Evolutionary conservation across 2,329 filamentous ascomycete genomes (phyloP), one percentile per base, ranked within the genome.

Genomic region (Ceratocystiopsis brevicomis): DNA sequence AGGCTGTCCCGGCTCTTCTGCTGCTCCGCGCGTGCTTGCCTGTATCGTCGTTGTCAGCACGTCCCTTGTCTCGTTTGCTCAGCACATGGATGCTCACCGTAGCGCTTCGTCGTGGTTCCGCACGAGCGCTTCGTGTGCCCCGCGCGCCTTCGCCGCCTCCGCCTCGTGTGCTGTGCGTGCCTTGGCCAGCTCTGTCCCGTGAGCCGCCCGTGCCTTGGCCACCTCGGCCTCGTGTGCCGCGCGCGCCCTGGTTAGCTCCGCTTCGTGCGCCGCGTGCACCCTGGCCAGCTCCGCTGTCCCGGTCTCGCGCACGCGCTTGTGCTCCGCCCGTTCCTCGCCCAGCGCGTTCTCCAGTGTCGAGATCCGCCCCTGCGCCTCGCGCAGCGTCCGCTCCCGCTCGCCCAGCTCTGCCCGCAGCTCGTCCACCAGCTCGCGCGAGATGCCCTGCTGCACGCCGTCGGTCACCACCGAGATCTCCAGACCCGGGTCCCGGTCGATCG

Each of bases 341-440:
- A 83, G 58, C 44, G 69, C 65, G n/a, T 62, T 63, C 43, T 68
- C 61, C 12, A 76, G 57, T 5, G 65, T 62, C 10, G 65, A 57
- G 6, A 66, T 53, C 36, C 66, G 61, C 12, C 61, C 59, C 40
- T 69, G 62, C 2, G 61, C 57, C 36, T 68, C 64, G 47, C 69
- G 61, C 21, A 77, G 53, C 1, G 61, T 57, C 32, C 59, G 60
- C 18, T 76, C 76, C 49, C 79, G 84, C 47, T 88, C 78, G 47
- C 81, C 77, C 1, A 93, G 59, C 55, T 95, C 80, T 5, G 69
- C 68, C 41, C 84, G 76, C 32, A 98, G 65, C 1, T 81, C 79
- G 57, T 98, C 90, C 4, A 98, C 82, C 35, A 96, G 65, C 53
- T 96, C 85, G 37, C 88, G 74, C n/a, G 92, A 94, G 35, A 98